Percentiles rank a stretch among this genome's conserved stretches.
Conservation (phyloP, 73 alveolate species). For the Vitrella brassicaformis region DNA sequence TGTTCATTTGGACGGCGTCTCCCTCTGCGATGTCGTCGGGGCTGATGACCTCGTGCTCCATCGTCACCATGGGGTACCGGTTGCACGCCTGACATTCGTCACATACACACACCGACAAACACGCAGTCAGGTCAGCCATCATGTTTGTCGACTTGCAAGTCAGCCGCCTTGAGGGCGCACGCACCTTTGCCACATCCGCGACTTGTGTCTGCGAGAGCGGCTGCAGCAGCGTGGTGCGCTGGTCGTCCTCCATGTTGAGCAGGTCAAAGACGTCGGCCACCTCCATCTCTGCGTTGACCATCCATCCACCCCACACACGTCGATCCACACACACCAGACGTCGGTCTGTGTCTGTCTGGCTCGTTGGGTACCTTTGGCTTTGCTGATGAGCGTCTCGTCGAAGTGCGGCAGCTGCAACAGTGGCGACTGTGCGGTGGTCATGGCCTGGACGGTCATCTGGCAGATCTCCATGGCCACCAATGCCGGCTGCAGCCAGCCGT, state of each 20-base stretch:
- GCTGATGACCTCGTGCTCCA: background rate
- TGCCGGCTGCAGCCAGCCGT: constrained; percentile 59
- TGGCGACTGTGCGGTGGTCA: constrained; percentile 54
- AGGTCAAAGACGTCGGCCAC: background rate
- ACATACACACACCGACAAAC: background rate
- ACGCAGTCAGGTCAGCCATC: background rate
- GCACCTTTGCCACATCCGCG: constrained; percentile 1
- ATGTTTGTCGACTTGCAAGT: background rate
- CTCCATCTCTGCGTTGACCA: background rate
- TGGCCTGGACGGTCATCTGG: constrained; percentile 67
- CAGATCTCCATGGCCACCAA: constrained; percentile 63
- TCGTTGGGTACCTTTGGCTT: constrained; percentile 21
- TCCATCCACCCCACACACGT: background rate
- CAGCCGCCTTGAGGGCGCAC: background rate
- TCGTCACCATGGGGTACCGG: constrained; percentile 18
- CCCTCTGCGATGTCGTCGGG: background rate
- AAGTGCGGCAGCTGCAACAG: constrained; percentile 69
- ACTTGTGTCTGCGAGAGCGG: background rate
- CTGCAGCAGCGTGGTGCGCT: background rate
- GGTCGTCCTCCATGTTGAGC: background rate
- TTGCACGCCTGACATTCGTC: constrained; percentile 15
- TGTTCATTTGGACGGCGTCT: too few relatives aligned
- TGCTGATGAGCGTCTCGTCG: constrained; percentile 43
- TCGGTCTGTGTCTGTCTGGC: background rate
- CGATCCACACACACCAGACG: background rate